These are phyloP conservation scores for Puccinia triticina DNA, from an alignment of 1,284 basidiomycete species.

Conservation along the genomic window DNA sequence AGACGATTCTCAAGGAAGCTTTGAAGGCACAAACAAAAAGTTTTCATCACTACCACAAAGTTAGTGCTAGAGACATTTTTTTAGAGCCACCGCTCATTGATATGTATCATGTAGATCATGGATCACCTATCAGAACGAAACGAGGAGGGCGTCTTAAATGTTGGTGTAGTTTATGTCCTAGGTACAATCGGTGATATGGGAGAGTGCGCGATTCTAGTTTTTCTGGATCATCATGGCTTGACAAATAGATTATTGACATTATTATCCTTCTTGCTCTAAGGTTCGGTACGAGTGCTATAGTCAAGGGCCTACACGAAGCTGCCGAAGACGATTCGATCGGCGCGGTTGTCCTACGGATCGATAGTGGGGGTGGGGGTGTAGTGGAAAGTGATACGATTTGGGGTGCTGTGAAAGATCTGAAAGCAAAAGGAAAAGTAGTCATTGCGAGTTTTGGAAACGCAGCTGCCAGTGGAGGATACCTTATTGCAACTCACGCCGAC, in stretches of 20 bases:
- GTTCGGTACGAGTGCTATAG: slow-evolving; percentile 59
- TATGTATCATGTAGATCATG: slow-evolving; percentile 55
- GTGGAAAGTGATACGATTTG: slow-evolving; percentile 62
- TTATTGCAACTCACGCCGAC: slow-evolving; percentile 58
- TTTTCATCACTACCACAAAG: slow-evolving; percentile 57
- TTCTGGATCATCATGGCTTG: neutral
- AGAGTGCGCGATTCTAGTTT: slow-evolving; percentile 25
- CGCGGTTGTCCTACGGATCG: slow-evolving; percentile 62
- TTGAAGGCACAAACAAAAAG: slow-evolving; percentile 52
- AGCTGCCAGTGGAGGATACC: slow-evolving; percentile 61
- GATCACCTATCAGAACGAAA: slow-evolving; percentile 54
- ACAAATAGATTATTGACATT: neutral
- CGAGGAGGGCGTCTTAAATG: slow-evolving; percentile 58
- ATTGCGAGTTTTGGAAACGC: slow-evolving; percentile 62
- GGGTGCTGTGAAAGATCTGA: slow-evolving; percentile 60
- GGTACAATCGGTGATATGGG: slow-evolving; percentile 58
- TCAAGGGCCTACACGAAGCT: slow-evolving; percentile 62
- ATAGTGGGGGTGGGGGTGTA: slow-evolving; percentile 62
- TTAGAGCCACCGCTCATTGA: slow-evolving; percentile 29
- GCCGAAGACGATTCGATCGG: slow-evolving; percentile 61
- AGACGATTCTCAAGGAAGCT: slow-evolving; percentile 41
- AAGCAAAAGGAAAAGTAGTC: slow-evolving; percentile 61
- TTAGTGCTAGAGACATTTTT: neutral
- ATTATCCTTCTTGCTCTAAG: slow-evolving; percentile 53
- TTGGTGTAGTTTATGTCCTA: slow-evolving; percentile 62